Conservation (phyloP, 2,329 filamentous ascomycete genomes). For the Apiospora saccharicola region DNA sequence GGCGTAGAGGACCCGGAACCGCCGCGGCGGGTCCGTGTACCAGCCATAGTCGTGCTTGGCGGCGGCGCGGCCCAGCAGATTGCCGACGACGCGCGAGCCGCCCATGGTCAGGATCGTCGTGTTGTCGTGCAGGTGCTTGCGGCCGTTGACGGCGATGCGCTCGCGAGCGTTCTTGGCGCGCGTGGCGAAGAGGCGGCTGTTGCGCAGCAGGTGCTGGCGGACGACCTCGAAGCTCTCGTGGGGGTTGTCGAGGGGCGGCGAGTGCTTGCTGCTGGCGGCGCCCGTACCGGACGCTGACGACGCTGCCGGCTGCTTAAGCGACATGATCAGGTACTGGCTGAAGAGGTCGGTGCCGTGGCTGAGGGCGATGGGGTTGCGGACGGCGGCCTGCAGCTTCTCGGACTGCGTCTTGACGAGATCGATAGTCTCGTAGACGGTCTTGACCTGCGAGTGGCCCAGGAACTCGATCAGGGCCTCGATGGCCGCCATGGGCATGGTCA, state of each 20-base stretch:
- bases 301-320: conserved; percentile 63
- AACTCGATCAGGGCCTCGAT: conserved; percentile 91
- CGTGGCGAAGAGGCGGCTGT: conserved; percentile 85
- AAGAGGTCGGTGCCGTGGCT: conserved; percentile 96
- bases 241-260: conserved; percentile 19
- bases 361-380: conserved; percentile 89
- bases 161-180: conserved; percentile 86
- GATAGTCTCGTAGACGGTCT: conserved; percentile 93
- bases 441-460: conserved; percentile 79
- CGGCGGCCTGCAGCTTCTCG: conserved; percentile 75
- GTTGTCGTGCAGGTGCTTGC: conserved; percentile 76
- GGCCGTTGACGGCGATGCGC: conserved; percentile 68
- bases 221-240: conserved; percentile 79
- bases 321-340: conserved; percentile 88
- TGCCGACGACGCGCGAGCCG: conserved; percentile 83
- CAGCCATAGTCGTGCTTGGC: conserved; percentile 55
- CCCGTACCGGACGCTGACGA: conserved; percentile 28
- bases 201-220: conserved; percentile 82
- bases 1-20: conserved; percentile 87
- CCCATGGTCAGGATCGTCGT: conserved; percentile 90
- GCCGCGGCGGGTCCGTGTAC: conserved; percentile 56
- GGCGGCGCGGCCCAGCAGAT: conserved; percentile 76
- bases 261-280: neutral
- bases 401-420: conserved; percentile 83
- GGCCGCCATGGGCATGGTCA: conserved; percentile 95